These are phyloP conservation scores for Epichloe amarillans DNA, from an alignment of 2,329 filamentous ascomycete genomes.

Conservation along the genomic window DNA sequence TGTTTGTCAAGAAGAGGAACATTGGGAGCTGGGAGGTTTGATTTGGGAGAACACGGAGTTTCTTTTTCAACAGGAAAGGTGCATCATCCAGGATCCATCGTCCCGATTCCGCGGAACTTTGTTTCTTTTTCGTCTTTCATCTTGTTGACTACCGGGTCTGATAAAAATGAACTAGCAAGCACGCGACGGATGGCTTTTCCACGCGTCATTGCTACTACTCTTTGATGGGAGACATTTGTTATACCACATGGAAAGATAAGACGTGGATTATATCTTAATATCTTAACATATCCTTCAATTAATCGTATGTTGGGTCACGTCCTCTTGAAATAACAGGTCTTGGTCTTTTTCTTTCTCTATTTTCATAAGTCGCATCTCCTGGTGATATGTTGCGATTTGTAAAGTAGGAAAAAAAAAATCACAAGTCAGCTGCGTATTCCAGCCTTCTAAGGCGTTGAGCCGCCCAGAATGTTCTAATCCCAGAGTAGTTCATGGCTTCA, in stretches of 20 bases:
- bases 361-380: too few species aligned
- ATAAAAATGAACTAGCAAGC: not conserved
- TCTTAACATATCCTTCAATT: too few species aligned
- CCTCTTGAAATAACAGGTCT: too few species aligned
- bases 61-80: not conserved
- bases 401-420: too few species aligned
- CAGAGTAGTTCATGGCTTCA: not conserved
- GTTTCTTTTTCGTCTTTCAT: not conserved
- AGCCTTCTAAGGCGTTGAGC: constrained; percentile 11
- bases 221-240: not conserved
- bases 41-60: not conserved
- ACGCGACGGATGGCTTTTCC: too few species aligned
- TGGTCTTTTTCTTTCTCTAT: too few species aligned
- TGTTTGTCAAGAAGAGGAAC: not conserved
- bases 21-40: not conserved
- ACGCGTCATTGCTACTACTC: not conserved
- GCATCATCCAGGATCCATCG: not conserved
- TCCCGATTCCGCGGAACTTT: not conserved
- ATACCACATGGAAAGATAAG: not conserved
- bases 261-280: too few species aligned
- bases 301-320: too few species aligned
- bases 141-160: not conserved
- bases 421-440: not conserved
- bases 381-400: not conserved
- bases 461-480: constrained; percentile 13